phyloP scores from a whole-genome alignment of 352 stramenopile genomes.

The Pythium volutum region DNA sequence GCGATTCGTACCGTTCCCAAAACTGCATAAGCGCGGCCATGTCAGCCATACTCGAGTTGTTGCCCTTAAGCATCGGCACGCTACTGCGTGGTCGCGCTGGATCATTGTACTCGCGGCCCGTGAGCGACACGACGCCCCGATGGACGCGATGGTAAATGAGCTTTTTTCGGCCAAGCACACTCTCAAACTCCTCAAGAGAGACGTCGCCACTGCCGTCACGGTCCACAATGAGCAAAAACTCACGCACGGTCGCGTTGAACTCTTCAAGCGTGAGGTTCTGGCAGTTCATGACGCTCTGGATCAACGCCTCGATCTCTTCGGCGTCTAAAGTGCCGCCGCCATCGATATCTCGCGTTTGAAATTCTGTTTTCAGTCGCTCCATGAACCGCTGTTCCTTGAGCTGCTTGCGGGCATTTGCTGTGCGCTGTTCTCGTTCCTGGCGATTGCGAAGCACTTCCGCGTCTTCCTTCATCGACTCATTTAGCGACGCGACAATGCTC shows the following conservation, averaged over 20 bases:
- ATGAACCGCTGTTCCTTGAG: constrained; percentile 70
- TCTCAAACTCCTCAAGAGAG: constrained; percentile 82
- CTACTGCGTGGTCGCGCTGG: constrained; percentile 56
- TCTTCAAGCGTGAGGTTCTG: constrained; percentile 72
- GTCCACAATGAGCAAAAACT: constrained; percentile 80
- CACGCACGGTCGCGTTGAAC: constrained; percentile 67
- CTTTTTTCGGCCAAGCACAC: constrained; percentile 61
- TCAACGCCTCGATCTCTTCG: constrained; percentile 55
- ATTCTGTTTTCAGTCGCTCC: constrained; percentile 70
- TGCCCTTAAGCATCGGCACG: constrained; percentile 58
- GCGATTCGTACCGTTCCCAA: constrained; percentile 69
- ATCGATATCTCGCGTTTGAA: constrained; percentile 68
- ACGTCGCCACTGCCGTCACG: constrained; percentile 79
- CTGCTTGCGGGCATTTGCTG: constrained; percentile 43
- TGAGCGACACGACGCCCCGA: constrained; percentile 56
- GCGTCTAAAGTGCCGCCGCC: constrained; percentile 71
- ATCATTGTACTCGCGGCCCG: constrained; percentile 75
- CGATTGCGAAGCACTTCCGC: constrained; percentile 53
- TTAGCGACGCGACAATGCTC: constrained; percentile 64
- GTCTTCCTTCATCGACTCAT: constrained; percentile 71
- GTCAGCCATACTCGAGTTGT: constrained; percentile 45
- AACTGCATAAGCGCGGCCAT: constrained; percentile 57
- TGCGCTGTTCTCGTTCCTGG: constrained; percentile 39
- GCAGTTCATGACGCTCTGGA: constrained; percentile 67
- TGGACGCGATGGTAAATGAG: constrained; percentile 69